phyloP scores from a whole-genome alignment of 345 rosid species.

The Xanthoceras sorbifolium region DNA sequence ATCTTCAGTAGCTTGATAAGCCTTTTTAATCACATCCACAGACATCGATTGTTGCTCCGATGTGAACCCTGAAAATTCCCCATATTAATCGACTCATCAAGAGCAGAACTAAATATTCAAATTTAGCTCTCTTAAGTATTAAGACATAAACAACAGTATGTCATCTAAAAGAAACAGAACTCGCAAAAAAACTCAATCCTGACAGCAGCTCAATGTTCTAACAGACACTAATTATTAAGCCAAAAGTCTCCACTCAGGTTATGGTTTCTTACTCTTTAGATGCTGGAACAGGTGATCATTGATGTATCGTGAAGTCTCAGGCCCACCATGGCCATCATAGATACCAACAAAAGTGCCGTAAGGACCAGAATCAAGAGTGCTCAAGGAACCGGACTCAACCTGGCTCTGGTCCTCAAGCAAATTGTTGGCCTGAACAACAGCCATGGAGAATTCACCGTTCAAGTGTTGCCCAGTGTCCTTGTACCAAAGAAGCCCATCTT shows the following conservation, averaged over 20 bases:
- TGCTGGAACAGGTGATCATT: constrained; percentile 88
- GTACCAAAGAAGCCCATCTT: constrained; percentile 94
- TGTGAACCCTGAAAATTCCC: constrained; percentile 54
- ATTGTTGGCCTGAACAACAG: constrained; percentile 89
- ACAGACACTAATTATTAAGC: neutral
- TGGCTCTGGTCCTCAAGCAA: constrained; percentile 98
- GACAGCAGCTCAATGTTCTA: neutral
- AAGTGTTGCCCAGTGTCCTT: constrained; percentile 89
- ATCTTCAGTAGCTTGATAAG: constrained; percentile 94
- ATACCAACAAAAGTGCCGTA: constrained; percentile 87
- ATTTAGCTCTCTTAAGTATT: neutral
- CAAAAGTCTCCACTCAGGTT: neutral
- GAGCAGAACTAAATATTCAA: neutral
- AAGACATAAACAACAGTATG: neutral
- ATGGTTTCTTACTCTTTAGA: constrained; percentile 68
- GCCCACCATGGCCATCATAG: constrained; percentile 98
- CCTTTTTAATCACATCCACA: constrained; percentile 74
- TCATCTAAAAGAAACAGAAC: neutral
- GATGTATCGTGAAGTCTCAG: constrained; percentile 88
- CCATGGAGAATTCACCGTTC: constrained; percentile 92
- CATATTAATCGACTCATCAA: neutral
- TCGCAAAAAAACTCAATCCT: neutral
- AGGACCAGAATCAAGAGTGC: constrained; percentile 82
- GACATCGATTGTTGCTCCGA: constrained; percentile 86
- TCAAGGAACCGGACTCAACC: constrained; percentile 89